These are phyloP conservation scores for Nothophoma quercina DNA, from an alignment of 2,329 filamentous ascomycete genomes.

Conservation along the genomic window DNA sequence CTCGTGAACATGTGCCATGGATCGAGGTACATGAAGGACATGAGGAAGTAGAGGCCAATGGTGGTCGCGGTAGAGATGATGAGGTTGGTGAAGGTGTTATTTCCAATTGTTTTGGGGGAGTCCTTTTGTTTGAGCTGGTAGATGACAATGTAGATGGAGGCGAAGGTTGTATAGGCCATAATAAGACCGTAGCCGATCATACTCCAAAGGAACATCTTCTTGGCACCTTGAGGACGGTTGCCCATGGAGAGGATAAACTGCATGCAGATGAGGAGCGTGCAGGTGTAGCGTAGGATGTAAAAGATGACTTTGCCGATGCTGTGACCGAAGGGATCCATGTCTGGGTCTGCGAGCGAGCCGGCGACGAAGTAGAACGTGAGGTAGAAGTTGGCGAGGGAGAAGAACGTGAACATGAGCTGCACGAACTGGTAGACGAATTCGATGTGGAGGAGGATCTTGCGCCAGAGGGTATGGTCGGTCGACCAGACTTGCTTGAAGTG, in stretches of 20 bases:
- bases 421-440: constrained; percentile 97
- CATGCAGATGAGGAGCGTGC: constrained; percentile 85
- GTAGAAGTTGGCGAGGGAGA: constrained; percentile 98
- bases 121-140: constrained; percentile 71
- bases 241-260: constrained; percentile 98
- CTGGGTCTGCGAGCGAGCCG: constrained; percentile 80
- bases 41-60: constrained; percentile 91
- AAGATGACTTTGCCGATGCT: constrained; percentile 86
- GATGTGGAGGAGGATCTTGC: constrained; percentile 90
- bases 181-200: constrained; percentile 93
- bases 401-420: constrained; percentile 93
- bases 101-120: constrained; percentile 68
- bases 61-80: constrained; percentile 90
- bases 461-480: constrained; percentile 87
- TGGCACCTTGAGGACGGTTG: constrained; percentile 93
- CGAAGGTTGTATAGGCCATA: constrained; percentile 95
- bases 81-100: constrained; percentile 94
- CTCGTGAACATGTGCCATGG: constrained; percentile 99
- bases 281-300: constrained; percentile 82
- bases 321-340: constrained; percentile 90
- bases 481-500: constrained; percentile 93
- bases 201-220: constrained; percentile 84
- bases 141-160: constrained; percentile 86
- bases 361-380: constrained; percentile 98
- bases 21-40: constrained; percentile 95